Evolutionary conservation across 2,329 filamentous ascomycete species (phyloP).

Genomic region (Aspergillus hortae): DNA sequence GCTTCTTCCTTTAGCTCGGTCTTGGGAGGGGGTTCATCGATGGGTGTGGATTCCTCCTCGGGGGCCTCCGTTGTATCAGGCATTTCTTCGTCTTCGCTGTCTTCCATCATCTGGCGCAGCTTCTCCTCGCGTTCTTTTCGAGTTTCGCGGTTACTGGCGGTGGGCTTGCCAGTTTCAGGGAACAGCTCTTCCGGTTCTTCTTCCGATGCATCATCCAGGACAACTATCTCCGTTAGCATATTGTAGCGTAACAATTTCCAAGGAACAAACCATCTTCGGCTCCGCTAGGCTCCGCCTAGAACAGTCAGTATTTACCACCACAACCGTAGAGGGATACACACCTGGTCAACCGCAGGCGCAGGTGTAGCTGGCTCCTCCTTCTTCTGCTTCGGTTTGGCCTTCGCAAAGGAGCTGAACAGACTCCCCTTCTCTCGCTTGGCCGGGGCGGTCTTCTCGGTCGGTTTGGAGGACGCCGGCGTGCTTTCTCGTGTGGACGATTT

Average conservation of each 20-base stretch:
- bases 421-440: slow-evolving; percentile 59
- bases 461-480: slow-evolving; percentile 31
- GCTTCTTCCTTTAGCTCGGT: slow-evolving; percentile 50
- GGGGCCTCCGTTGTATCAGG: slow-evolving; percentile 49
- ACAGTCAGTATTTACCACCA: slow-evolving; percentile 13
- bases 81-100: slow-evolving; percentile 56
- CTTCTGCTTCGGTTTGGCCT: slow-evolving; percentile 59
- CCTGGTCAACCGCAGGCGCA: slow-evolving; percentile 34
- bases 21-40: slow-evolving; percentile 34
- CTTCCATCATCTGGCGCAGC: slow-evolving; percentile 73
- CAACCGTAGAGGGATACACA: slow-evolving; percentile 25
- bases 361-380: slow-evolving; percentile 41
- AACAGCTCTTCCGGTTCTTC: slow-evolving; percentile 55
- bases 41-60: slow-evolving; percentile 33
- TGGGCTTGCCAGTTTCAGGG: slow-evolving; percentile 33
- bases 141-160: slow-evolving; percentile 41
- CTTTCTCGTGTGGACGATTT: slow-evolving; percentile 16
- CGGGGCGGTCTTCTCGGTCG: slow-evolving; percentile 36
- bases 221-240: slow-evolving; percentile 35
- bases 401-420: slow-evolving; percentile 77
- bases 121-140: slow-evolving; percentile 64
- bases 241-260: not conserved
- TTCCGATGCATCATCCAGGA: slow-evolving; percentile 55
- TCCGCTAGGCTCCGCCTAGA: slow-evolving; percentile 32
- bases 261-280: slow-evolving; percentile 48